Percentiles rank a stretch among this genome's conserved stretches.
Conservation (phyloP, 1,139 yeast genomes). For the Geotrichum aggregatum region DNA sequence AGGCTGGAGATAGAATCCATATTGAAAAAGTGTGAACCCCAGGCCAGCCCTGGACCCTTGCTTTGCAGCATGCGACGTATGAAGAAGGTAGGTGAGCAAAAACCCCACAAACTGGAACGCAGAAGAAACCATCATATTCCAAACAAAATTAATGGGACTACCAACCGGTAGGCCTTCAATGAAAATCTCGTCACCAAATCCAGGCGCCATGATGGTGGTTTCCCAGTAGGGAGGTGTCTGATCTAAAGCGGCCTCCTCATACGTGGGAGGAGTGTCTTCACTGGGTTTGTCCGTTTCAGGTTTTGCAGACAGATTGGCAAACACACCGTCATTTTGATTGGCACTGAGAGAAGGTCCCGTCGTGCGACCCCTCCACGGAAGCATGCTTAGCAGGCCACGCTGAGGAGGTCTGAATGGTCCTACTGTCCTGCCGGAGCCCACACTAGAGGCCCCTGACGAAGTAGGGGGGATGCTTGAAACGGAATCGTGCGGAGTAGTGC, state of each 20-base stretch:
- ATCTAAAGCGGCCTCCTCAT: constrained; percentile 94
- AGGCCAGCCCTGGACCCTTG: constrained; percentile 93
- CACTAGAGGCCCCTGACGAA: background rate
- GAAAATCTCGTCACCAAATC: constrained; percentile 78
- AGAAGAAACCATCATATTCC: constrained; percentile 85
- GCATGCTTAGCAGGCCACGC: background rate
- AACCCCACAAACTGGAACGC: constrained; percentile 95
- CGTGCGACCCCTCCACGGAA: background rate
- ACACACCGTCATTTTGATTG: constrained; percentile 76
- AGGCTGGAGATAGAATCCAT: constrained; percentile 72
- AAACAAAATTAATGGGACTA: constrained; percentile 72
- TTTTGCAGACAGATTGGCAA: constrained; percentile 83
- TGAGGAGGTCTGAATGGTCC: background rate
- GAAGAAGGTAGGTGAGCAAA: constrained; percentile 79
- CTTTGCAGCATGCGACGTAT: constrained; percentile 95
- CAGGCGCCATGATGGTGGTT: constrained; percentile 79
- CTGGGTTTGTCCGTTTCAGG: constrained; percentile 44
- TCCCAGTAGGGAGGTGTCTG: constrained; percentile 98
- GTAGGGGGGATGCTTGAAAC: background rate
- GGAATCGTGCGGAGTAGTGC: background rate
- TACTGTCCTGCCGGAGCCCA: background rate
- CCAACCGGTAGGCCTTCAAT: constrained; percentile 97
- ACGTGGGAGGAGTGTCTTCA: constrained; percentile 69
- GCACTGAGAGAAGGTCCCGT: background rate
- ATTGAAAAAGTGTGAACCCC: constrained; percentile 76